Percentiles rank a stretch among this genome's conserved stretches.
Evolutionary conservation across 2,329 filamentous ascomycete genomes (phyloP).

Genomic region (Trichophaea hybrida): DNA sequence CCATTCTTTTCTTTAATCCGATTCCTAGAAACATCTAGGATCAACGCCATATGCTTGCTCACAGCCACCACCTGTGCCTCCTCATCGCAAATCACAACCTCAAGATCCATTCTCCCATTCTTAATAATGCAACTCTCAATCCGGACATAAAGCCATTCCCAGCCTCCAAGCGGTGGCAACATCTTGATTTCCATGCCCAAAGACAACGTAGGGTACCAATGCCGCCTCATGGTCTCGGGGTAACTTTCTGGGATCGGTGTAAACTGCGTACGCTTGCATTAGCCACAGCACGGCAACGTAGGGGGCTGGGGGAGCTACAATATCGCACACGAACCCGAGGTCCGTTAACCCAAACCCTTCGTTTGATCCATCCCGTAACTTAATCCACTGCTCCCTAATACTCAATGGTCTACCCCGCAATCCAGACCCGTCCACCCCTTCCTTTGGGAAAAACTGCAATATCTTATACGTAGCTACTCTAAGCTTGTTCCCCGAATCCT

Average conservation of each 20-base stretch:
- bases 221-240: not conserved
- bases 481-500: not conserved
- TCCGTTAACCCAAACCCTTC: not conserved
- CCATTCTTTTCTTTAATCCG: no score
- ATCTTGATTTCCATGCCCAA: slow-evolving; percentile 17
- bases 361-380: slow-evolving; percentile 4
- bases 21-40: slow-evolving; percentile 13
- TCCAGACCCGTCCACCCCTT: not conserved
- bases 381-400: slow-evolving; percentile 20
- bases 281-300: not conserved
- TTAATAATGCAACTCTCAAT: slow-evolving; percentile 9
- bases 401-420: slow-evolving; percentile 1
- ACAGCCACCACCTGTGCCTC: slow-evolving; percentile 9
- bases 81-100: slow-evolving; percentile 16
- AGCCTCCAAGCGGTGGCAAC: slow-evolving; percentile 6
- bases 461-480: slow-evolving; percentile 9
- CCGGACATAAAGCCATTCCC: slow-evolving; percentile 16
- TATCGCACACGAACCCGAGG: slow-evolving; percentile 14
- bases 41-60: slow-evolving; percentile 11
- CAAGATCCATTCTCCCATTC: slow-evolving; percentile 17
- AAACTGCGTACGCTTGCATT: not conserved
- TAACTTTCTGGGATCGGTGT: slow-evolving; percentile 4
- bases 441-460: slow-evolving; percentile 1
- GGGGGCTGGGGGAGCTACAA: slow-evolving; percentile 3
- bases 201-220: slow-evolving; percentile 20